A percentile compares a stretch with the other conserved stretches of the same genome.
Conservation (phyloP, 106 monocot species). For the Cymbidium sinense region DNA sequence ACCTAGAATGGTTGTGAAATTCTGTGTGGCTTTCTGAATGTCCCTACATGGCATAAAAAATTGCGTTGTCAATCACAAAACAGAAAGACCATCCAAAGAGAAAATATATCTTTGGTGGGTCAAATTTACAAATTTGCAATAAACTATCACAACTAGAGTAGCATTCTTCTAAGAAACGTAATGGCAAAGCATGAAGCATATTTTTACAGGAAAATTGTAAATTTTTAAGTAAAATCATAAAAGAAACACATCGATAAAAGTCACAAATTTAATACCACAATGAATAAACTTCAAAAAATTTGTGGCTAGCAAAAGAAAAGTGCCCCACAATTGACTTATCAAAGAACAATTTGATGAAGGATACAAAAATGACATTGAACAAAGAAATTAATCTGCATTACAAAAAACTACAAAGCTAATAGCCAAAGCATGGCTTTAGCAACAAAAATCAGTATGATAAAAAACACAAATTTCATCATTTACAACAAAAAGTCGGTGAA, state of each 20-base stretch:
- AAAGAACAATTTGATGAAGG: not conserved
- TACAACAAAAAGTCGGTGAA: not conserved
- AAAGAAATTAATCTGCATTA: not conserved
- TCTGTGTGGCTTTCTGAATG: slow-evolving; percentile 79
- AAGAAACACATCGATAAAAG: too few species aligned
- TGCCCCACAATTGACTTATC: too few species aligned
- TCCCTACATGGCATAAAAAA: slow-evolving; percentile 39
- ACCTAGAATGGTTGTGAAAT: slow-evolving; percentile 87
- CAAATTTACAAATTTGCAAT: not conserved
- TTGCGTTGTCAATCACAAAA: not conserved
- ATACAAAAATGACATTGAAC: not conserved
- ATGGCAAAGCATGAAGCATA: not conserved
- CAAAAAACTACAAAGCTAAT: not conserved
- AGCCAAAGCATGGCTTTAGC: not conserved
- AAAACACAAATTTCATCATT: not conserved
- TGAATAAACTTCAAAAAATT: too few species aligned
- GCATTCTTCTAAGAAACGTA: not conserved
- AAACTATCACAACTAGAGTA: not conserved
- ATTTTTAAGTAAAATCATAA: not conserved
- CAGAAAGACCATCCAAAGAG: not conserved
- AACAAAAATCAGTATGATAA: not conserved
- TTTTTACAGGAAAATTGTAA: not conserved
- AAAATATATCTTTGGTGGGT: not conserved
- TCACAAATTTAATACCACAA: too few species aligned
- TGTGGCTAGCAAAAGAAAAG: too few species aligned